Conservation (phyloP, 148 eudicot genomes). For the Dianthus caryophyllus region DNA sequence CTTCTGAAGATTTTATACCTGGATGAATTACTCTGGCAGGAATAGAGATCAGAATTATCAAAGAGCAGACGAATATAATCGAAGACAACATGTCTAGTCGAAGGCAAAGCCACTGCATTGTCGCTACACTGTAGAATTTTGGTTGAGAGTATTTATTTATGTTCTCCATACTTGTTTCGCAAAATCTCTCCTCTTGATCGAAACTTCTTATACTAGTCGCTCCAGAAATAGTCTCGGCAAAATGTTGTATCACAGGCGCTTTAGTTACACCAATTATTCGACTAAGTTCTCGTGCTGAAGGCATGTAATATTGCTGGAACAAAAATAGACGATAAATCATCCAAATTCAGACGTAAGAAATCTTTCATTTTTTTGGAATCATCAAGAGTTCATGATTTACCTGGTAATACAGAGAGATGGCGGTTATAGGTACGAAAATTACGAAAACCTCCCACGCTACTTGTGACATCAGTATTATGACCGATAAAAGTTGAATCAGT, state of each 20-base stretch:
- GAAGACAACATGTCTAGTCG: slow-evolving; percentile 51
- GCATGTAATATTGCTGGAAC: slow-evolving; percentile 51
- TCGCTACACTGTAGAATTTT: slow-evolving; percentile 35
- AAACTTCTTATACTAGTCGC: slow-evolving; percentile 53
- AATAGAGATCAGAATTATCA: slow-evolving; percentile 48
- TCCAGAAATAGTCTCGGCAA: slow-evolving; percentile 59
- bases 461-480: slow-evolving; percentile 46
- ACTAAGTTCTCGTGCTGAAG: slow-evolving; percentile 56
- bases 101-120: slow-evolving; percentile 52
- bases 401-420: slow-evolving; percentile 41
- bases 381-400: slow-evolving; percentile 17
- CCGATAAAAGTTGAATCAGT: slow-evolving; percentile 36
- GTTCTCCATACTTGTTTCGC: slow-evolving; percentile 26
- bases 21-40: slow-evolving; percentile 45
- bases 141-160: slow-evolving; percentile 40
- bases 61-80: slow-evolving; percentile 40
- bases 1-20: slow-evolving; percentile 19
- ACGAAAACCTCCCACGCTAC: slow-evolving; percentile 49
- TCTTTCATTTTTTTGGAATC: neutral
- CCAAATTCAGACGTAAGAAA: neutral
- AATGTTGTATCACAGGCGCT: slow-evolving; percentile 62
- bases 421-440: slow-evolving; percentile 43
- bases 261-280: slow-evolving; percentile 47
- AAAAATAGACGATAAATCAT: neutral
- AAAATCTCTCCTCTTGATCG: slow-evolving; percentile 45